Percentiles rank a stretch among this genome's conserved stretches.
Conservation (phyloP, 2,329 filamentous ascomycete genomes). For the Moelleriella libera region DNA sequence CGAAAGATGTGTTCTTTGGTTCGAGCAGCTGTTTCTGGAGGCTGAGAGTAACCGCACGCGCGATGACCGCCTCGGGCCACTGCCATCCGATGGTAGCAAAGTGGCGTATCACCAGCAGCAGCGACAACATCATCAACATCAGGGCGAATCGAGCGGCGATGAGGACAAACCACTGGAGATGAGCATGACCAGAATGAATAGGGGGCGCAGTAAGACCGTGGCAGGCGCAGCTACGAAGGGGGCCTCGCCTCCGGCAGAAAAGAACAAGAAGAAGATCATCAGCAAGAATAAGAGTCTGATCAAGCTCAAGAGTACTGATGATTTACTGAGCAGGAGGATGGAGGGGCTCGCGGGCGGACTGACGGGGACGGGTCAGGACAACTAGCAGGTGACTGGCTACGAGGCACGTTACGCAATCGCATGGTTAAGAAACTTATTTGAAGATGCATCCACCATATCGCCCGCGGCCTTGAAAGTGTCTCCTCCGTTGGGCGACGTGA, state of each 20-base stretch:
- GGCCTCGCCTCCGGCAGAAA: constrained; percentile 3
- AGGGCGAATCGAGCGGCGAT: constrained; percentile 54
- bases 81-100: neutral
- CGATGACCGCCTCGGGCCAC: constrained; percentile 3
- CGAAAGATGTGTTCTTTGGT: constrained; percentile 65
- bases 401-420: too few relatives aligned
- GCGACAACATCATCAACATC: constrained; percentile 13
- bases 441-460: too few relatives aligned
- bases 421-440: too few relatives aligned
- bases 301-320: constrained; percentile 42
- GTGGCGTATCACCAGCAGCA: constrained; percentile 5
- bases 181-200: constrained; percentile 39
- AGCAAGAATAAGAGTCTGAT: constrained; percentile 33
- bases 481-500: too few relatives aligned
- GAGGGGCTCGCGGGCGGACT: constrained; percentile 40
- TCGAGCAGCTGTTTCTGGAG: constrained; percentile 56
- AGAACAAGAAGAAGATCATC: constrained; percentile 14
- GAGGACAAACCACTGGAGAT: constrained; percentile 78
- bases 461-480: too few relatives aligned
- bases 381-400: constrained; percentile 8
- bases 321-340: constrained; percentile 42
- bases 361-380: constrained; percentile 32
- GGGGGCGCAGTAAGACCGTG: constrained; percentile 17
- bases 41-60: constrained; percentile 26
- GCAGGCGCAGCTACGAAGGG: constrained; percentile 13